Evolutionary conservation across 2,329 filamentous ascomycete species (phyloP).

Genomic region (Colletotrichum zoysiae): DNA sequence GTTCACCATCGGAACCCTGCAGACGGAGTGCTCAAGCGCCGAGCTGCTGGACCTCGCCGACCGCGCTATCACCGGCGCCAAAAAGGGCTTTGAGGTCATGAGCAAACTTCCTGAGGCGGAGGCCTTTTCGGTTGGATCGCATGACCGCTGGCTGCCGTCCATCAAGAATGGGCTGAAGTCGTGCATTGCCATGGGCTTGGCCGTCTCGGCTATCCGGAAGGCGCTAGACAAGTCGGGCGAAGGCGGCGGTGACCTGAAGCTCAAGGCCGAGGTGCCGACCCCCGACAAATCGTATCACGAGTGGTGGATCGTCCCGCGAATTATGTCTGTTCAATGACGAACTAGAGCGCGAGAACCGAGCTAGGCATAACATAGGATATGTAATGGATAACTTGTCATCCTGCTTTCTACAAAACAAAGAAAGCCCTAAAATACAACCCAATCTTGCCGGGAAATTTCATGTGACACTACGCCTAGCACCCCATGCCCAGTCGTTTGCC

Average conservation of each 20-base stretch:
- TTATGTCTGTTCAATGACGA: slow-evolving; percentile 47
- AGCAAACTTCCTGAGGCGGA: slow-evolving; percentile 64
- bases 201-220: slow-evolving; percentile 71
- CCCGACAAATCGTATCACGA: slow-evolving; percentile 70
- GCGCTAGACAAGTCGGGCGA: slow-evolving; percentile 56
- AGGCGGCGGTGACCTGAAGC: slow-evolving; percentile 48
- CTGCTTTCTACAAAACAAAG: slow-evolving; percentile 15
- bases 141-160: slow-evolving; percentile 72
- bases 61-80: slow-evolving; percentile 60
- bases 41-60: slow-evolving; percentile 62
- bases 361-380: slow-evolving; percentile 19
- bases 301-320: slow-evolving; percentile 74
- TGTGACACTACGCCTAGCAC: slow-evolving; percentile 23
- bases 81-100: slow-evolving; percentile 68
- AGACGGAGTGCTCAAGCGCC: slow-evolving; percentile 53
- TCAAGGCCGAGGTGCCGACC: slow-evolving; percentile 66
- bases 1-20: slow-evolving; percentile 61
- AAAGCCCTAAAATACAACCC: slow-evolving; percentile 15
- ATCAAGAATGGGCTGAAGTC: slow-evolving; percentile 73
- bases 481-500: slow-evolving; percentile 12
- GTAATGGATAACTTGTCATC: slow-evolving; percentile 15
- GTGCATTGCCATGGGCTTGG: slow-evolving; percentile 78
- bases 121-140: slow-evolving; percentile 67
- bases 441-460: slow-evolving; percentile 15
- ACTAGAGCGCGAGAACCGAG: neutral